Evolutionary conservation across 257 asterid genomes (phyloP).

Genomic region (Solanum chmielewskii): DNA sequence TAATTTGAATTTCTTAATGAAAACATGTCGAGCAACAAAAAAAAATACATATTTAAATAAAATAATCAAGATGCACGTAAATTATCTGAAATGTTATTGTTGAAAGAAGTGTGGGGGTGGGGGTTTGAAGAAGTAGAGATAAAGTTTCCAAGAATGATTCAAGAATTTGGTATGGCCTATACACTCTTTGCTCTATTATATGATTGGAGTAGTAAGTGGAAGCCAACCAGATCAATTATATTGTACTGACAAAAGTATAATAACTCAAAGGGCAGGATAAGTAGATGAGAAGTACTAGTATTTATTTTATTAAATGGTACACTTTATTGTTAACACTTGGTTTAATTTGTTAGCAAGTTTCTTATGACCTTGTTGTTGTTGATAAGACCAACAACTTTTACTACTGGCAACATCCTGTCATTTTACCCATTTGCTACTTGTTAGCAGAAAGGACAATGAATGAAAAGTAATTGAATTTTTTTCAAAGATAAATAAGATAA

Average conservation of each 20-base stretch:
- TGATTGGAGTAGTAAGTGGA: conserved; percentile 2
- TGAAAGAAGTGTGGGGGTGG: not conserved
- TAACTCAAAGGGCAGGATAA: not conserved
- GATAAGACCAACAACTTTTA: not conserved
- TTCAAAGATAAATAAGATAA: not conserved
- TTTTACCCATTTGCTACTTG: not conserved
- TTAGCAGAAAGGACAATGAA: not conserved
- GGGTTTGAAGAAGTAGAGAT: not conserved
- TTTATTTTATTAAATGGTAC: not conserved
- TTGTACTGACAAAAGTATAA: not conserved
- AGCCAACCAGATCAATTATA: conserved; percentile 7
- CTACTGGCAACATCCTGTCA: not conserved
- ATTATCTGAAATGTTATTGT: not conserved
- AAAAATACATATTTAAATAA: fast-evolving
- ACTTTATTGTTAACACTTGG: not conserved
- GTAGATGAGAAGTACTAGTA: not conserved
- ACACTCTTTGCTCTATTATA: not conserved
- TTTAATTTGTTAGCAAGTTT: not conserved
- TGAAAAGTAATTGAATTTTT: not conserved
- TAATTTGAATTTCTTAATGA: too few relatives aligned
- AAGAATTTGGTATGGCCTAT: not conserved
- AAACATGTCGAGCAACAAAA: fast-evolving
- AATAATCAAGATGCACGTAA: not conserved
- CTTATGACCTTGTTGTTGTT: not conserved
- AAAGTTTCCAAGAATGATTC: conserved; percentile 4